Evolutionary conservation across 768 basidiomycete species (phyloP).

Genomic region (Russula griseocarnosa): DNA sequence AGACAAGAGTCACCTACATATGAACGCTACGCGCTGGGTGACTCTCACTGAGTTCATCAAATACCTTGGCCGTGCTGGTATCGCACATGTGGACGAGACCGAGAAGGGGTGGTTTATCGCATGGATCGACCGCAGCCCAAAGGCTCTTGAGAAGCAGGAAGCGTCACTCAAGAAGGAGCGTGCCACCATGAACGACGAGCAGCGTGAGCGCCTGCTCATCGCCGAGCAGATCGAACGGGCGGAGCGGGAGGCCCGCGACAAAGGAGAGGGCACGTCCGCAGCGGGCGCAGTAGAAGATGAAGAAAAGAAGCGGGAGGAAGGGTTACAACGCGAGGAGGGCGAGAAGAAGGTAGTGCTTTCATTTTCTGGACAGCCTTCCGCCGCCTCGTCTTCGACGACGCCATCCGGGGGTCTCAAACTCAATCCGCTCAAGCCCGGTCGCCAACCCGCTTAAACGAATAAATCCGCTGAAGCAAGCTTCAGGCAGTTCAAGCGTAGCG

Average conservation of each 20-base stretch:
- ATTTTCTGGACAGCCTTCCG: slow-evolving; percentile 53
- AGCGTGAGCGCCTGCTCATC: slow-evolving; percentile 84
- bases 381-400: slow-evolving; percentile 35
- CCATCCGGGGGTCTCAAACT: slow-evolving; percentile 49
- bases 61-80: slow-evolving; percentile 64
- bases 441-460: slow-evolving; percentile 67
- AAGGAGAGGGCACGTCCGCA: slow-evolving; percentile 32
- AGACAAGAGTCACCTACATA: slow-evolving; percentile 91
- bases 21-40: slow-evolving; percentile 98
- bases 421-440: slow-evolving; percentile 51
- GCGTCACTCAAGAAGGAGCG: slow-evolving; percentile 90
- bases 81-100: slow-evolving; percentile 89
- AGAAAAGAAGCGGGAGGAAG: slow-evolving; percentile 48
- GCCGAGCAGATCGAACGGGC: slow-evolving; percentile 94
- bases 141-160: slow-evolving; percentile 89
- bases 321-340: slow-evolving; percentile 67
- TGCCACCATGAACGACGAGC: slow-evolving; percentile 87
- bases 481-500: slow-evolving; percentile 37
- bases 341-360: slow-evolving; percentile 72
- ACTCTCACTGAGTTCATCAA: slow-evolving; percentile 95
- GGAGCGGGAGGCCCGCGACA: slow-evolving; percentile 44
- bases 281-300: slow-evolving; percentile 33
- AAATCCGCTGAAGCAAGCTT: slow-evolving; percentile 64
- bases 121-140: slow-evolving; percentile 96
- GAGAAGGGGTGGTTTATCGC: slow-evolving; percentile 98